Conservation (phyloP, 1,139 yeast genomes). For the Kodamaea derodonti region DNA sequence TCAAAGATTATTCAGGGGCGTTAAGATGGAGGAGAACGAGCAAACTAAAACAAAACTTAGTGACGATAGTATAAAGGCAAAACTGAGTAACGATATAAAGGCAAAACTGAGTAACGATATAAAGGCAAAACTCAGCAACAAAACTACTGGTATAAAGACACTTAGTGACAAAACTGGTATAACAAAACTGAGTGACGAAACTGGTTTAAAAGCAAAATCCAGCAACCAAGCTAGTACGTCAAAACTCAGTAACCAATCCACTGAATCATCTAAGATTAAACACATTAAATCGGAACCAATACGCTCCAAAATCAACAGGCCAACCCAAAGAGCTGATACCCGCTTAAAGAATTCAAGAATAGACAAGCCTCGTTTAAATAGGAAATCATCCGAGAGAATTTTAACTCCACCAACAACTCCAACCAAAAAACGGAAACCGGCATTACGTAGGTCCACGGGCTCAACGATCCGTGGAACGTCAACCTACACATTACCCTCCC, state of each 20-base stretch:
- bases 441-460: constrained; percentile 7
- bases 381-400: constrained; percentile 3
- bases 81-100: background rate
- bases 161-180: too few relatives aligned
- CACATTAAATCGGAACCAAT: background rate
- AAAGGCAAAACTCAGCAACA: background rate
- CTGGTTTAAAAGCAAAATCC: background rate
- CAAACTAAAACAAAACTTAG: background rate
- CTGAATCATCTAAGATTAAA: background rate
- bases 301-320: background rate
- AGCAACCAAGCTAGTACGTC: background rate
- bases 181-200: background rate
- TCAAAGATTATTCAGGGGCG: background rate
- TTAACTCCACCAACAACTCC: constrained; percentile 33
- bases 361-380: background rate
- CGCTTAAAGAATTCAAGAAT: background rate
- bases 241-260: background rate
- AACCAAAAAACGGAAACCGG: constrained; percentile 18
- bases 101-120: too few relatives aligned
- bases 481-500: constrained; percentile 17
- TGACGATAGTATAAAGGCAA: background rate
- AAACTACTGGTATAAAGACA: too few relatives aligned
- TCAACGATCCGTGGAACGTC: constrained; percentile 8
- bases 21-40: background rate
- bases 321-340: background rate